Evolutionary conservation across 345 rosid species (phyloP).

Genomic region (Trapa incisa): DNA sequence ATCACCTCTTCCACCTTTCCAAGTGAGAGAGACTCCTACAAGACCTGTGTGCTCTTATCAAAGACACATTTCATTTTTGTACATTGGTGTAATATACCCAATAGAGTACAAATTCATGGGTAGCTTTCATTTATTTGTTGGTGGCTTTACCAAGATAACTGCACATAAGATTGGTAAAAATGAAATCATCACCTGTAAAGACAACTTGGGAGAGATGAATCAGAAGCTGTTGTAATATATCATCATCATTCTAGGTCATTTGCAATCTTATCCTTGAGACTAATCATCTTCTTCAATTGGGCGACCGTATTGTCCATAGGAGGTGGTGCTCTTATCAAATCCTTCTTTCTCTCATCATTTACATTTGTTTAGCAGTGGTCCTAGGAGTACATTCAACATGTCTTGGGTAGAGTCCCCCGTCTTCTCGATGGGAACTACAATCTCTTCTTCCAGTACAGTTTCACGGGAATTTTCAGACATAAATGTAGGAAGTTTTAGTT

Average conservation of each 20-base stretch:
- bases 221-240: background rate
- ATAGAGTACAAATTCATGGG: background rate
- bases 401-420: slow-evolving; percentile 39
- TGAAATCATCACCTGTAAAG: background rate
- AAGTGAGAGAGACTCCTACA: too few species aligned
- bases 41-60: too few species aligned
- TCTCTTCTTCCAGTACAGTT: slow-evolving; percentile 8
- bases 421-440: slow-evolving; percentile 3
- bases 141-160: too few species aligned
- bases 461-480: slow-evolving; percentile 6
- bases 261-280: slow-evolving; percentile 43
- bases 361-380: slow-evolving; percentile 36
- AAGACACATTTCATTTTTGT: too few species aligned
- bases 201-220: background rate
- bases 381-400: slow-evolving; percentile 46
- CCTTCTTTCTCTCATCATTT: slow-evolving; percentile 12
- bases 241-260: slow-evolving; percentile 23
- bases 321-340: too few species aligned
- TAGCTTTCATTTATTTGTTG: background rate
- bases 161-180: background rate
- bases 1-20: too few species aligned
- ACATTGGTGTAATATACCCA: too few species aligned
- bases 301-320: slow-evolving; percentile 6
- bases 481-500: slow-evolving; percentile 7
- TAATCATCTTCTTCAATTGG: slow-evolving; percentile 29